Conservation (phyloP, 331 rosid species). For the Quercus tomentella region DNA sequence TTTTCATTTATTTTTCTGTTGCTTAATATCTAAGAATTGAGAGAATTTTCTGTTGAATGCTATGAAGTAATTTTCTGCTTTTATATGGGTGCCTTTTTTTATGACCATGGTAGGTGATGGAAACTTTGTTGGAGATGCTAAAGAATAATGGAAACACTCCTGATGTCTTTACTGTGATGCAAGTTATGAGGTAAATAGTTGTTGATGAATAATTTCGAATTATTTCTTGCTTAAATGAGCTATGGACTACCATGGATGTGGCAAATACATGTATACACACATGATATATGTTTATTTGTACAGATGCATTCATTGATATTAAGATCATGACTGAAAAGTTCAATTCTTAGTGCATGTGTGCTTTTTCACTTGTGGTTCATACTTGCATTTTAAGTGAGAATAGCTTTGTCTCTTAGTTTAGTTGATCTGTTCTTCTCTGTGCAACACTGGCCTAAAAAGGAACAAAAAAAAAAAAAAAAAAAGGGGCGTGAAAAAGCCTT, state of each 20-base stretch:
- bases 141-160: constrained; percentile 61
- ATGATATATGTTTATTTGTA: neutral
- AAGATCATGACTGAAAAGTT: neutral
- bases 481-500: no score
- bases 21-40: constrained; percentile 1
- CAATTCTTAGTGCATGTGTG: neutral
- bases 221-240: constrained; percentile 4
- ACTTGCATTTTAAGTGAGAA: neutral
- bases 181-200: constrained; percentile 69
- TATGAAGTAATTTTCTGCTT: neutral
- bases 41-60: neutral
- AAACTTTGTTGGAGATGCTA: constrained; percentile 64
- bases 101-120: constrained; percentile 56
- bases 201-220: constrained; percentile 2
- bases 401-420: no score
- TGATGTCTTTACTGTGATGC: constrained; percentile 59
- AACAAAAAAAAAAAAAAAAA: no score
- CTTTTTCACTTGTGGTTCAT: neutral
- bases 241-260: neutral
- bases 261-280: neutral
- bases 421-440: no score
- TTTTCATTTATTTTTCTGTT: neutral
- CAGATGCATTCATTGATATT: neutral
- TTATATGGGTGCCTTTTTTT: neutral
- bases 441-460: no score